Evolutionary conservation across 192 early-diverging fungal genomes (phyloP).

Genomic region (Umbelopsis isabellina): DNA sequence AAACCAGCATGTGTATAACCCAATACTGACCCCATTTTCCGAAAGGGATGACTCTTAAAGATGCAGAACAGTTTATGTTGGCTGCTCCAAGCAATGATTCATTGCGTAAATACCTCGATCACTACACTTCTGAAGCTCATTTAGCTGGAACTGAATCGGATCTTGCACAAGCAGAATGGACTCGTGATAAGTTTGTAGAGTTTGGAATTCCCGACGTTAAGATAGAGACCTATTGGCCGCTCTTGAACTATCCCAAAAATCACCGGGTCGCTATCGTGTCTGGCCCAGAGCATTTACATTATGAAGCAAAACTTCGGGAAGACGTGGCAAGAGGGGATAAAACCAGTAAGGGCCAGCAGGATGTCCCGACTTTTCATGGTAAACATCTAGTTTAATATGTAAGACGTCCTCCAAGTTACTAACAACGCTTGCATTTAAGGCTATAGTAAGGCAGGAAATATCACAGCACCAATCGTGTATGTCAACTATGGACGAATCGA

Average conservation of each 20-base stretch:
- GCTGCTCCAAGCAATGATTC: conserved; percentile 42
- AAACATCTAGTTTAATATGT: not conserved
- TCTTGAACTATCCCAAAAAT: conserved; percentile 52
- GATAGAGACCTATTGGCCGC: conserved; percentile 62
- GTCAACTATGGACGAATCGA: conserved; percentile 62
- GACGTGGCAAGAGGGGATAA: conserved; percentile 52
- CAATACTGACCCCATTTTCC: no score
- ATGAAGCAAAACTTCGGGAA: conserved; percentile 57
- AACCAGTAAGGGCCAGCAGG: conserved; percentile 51
- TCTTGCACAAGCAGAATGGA: conserved; percentile 49
- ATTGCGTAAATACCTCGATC: conserved; percentile 46
- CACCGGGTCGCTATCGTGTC: conserved; percentile 54
- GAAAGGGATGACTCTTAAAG: conserved; percentile 9
- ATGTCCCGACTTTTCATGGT: conserved; percentile 63
- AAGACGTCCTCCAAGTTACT: not conserved
- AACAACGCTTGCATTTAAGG: not conserved
- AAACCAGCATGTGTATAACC: no score
- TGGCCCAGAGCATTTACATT: conserved; percentile 37
- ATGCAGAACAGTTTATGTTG: conserved; percentile 42
- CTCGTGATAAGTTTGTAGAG: conserved; percentile 46
- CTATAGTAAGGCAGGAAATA: conserved; percentile 58
- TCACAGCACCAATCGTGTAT: conserved; percentile 64
- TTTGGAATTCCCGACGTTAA: conserved; percentile 52
- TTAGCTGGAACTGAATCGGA: conserved; percentile 55
- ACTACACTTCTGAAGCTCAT: conserved; percentile 59